These are phyloP conservation scores for Cercospora beticola DNA, from an alignment of 2,329 filamentous ascomycete species.

Conservation along the genomic window DNA sequence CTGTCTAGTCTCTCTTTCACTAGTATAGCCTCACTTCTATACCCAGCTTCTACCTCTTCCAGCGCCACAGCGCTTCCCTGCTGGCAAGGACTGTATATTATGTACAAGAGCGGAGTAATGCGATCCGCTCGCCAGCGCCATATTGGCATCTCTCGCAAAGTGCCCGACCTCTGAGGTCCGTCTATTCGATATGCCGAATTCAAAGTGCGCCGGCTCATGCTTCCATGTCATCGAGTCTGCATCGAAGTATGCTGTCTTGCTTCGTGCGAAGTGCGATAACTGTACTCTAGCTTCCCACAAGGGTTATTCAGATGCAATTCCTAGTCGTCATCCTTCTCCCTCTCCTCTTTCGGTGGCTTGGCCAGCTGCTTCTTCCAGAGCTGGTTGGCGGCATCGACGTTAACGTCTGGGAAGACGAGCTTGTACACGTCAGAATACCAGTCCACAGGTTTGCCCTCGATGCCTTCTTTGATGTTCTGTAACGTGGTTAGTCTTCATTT, in stretches of 20 bases:
- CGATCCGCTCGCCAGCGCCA: neutral
- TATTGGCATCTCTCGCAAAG: neutral
- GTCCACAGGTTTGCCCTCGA: slow-evolving; percentile 83
- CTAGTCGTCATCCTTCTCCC: slow-evolving; percentile 30
- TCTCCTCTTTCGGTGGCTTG: slow-evolving; percentile 56
- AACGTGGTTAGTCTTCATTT: slow-evolving; percentile 16
- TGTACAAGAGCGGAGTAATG: slow-evolving; percentile 22
- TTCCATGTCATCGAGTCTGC: neutral
- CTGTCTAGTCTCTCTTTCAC: neutral
- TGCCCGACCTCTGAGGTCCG: neutral
- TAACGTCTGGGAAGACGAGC: slow-evolving; percentile 80
- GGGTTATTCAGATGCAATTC: slow-evolving; percentile 6
- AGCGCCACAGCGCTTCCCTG: neutral
- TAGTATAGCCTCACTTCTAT: neutral
- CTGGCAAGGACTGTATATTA: slow-evolving; percentile 5
- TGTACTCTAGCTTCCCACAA: slow-evolving; percentile 10
- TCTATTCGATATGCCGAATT: neutral
- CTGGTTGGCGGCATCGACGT: slow-evolving; percentile 69
- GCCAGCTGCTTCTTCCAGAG: slow-evolving; percentile 66
- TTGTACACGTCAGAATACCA: slow-evolving; percentile 97
- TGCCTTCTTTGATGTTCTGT: slow-evolving; percentile 96
- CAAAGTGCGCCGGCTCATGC: neutral
- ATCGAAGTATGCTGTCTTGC: neutral
- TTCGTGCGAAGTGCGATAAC: neutral
- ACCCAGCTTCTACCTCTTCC: neutral